phyloP scores from a whole-genome alignment of 1,284 basidiomycete species.

The Malassezia cuniculi region DNA sequence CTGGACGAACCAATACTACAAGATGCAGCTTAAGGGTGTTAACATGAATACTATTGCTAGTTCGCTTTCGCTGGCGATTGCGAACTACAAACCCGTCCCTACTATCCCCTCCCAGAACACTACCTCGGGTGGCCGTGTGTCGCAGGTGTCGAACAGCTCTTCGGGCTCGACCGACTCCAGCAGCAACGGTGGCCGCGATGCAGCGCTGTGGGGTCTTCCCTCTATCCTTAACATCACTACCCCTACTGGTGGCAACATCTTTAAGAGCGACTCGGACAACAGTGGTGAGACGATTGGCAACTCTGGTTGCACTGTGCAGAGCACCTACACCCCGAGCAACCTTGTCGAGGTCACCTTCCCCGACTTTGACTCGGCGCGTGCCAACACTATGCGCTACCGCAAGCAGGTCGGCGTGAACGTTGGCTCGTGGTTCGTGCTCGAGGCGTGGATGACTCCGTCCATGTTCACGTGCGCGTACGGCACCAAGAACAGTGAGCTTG shows the following conservation, averaged over 20 bases:
- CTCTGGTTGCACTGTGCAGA: conserved; percentile 28
- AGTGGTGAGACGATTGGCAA: conserved; percentile 23
- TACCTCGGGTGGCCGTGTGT: conserved; percentile 3
- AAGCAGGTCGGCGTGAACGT: conserved; percentile 35
- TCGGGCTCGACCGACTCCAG: too few species aligned
- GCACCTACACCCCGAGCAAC: conserved; percentile 26
- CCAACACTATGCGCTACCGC: conserved; percentile 38
- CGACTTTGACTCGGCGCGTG: conserved; percentile 30
- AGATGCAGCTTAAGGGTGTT: too few species aligned
- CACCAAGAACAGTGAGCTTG: conserved; percentile 49
- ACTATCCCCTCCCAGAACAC: conserved; percentile 19
- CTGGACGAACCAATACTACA: too few species aligned
- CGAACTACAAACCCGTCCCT: conserved; percentile 44
- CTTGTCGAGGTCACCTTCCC: conserved; percentile 28
- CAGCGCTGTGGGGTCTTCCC: conserved; percentile 31
- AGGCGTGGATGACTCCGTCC: conserved; percentile 64
- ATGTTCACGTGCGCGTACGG: conserved; percentile 57
- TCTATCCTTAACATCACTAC: conserved; percentile 19
- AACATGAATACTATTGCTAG: conserved; percentile 24
- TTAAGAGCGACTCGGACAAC: not conserved
- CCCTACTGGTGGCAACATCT: conserved; percentile 12
- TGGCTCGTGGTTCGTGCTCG: conserved; percentile 54
- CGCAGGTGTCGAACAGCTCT: not conserved
- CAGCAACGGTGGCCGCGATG: conserved; percentile 1
- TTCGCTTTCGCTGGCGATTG: conserved; percentile 33